Base-by-base conservation (phyloP, 192 early-diverging fungal genomes). In the Irineochytrium annulatum region DNA sequence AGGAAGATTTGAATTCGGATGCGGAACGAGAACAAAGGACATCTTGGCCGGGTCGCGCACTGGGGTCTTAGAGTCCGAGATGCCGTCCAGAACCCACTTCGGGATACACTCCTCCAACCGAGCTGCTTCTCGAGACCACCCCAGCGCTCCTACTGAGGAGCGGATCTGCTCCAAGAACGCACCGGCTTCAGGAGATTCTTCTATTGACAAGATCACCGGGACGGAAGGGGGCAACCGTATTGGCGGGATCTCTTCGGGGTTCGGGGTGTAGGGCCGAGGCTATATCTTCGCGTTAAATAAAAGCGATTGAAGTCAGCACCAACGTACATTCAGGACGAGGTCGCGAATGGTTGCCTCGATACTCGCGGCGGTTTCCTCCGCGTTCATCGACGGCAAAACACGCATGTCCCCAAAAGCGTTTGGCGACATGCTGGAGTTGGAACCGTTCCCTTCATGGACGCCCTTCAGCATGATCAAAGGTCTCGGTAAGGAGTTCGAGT, bases 11-110 rank as follows among this genome's bases (percentile, higher is more conserved):
- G 84, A 78, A 24, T 73, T 73, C 30, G 77, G 75, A 41, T 83
- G 75, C 16, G 91, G 87, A 24, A 70, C 72, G 44, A 97, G 68
- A 11, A 89, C 61, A 80, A 99, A 97, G 0, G 85, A 85, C 5
- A 99, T 62, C 70, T 97, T 96, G 33, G 81, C 67, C 0, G 83
- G 68, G 49, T 96, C 94, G 68, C 89, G 90, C 48, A 67, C 60
- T 1, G 87, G 78, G 3, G 76, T 26, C 80, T 84, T 52, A 87
- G 87, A 73, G 89, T 71, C 14, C 8, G 32, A 52, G 19, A 97
- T 63, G 54, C 88, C 86, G n/a, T 92, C 88, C 0, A 85, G 68
- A 30, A 97, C 67, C 96, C 96, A 99, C 20, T 74, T 63, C 0
- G 94, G 96, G 33, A 93, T 80, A 13, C 79, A 77, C 52, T 87